These are phyloP conservation scores for Lunularia cruciata DNA, from an alignment of 225 moss, liverwort and hornwort genomes.

Conservation along the genomic window DNA sequence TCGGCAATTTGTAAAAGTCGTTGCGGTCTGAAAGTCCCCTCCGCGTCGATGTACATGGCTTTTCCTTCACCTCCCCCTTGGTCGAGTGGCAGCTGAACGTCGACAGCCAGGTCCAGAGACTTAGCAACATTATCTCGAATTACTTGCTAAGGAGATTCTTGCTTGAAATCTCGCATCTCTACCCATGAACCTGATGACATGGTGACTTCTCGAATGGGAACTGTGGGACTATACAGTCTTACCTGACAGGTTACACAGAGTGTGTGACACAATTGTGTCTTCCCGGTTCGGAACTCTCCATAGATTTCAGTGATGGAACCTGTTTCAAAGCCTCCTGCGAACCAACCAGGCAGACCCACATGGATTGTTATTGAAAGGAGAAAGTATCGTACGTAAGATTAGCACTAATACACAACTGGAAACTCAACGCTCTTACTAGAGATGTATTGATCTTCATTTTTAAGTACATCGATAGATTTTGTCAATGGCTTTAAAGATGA, in stretches of 20 bases:
- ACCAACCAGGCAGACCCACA: no score
- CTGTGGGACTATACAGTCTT: no score
- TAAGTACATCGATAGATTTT: no score
- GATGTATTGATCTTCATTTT: no score
- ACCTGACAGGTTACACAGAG: constrained; percentile 86
- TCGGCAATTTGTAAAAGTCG: constrained; percentile 84
- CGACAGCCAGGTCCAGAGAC: background rate
- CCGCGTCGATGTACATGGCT: constrained; percentile 86
- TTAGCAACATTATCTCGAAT: background rate
- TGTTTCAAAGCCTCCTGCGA: constrained; percentile 75
- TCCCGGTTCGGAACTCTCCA: constrained; percentile 92
- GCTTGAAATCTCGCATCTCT: background rate
- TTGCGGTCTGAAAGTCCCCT: constrained; percentile 89
- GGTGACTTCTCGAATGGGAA: no score
- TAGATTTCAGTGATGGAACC: constrained; percentile 94
- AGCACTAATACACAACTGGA: no score
- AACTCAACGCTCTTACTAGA: no score
- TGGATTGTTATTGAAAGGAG: no score
- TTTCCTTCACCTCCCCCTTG: constrained; percentile 97
- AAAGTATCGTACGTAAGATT: no score
- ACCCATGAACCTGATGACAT: background rate
- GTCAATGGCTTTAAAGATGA: no score
- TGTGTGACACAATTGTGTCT: constrained; percentile 94
- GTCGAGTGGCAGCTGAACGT: constrained; percentile 53
- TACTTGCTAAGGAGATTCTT: background rate